Percentiles rank a stretch among this genome's conserved stretches.
Evolutionary conservation across 331 rosid genomes (phyloP).

Genomic region (Prunus yedoensis): DNA sequence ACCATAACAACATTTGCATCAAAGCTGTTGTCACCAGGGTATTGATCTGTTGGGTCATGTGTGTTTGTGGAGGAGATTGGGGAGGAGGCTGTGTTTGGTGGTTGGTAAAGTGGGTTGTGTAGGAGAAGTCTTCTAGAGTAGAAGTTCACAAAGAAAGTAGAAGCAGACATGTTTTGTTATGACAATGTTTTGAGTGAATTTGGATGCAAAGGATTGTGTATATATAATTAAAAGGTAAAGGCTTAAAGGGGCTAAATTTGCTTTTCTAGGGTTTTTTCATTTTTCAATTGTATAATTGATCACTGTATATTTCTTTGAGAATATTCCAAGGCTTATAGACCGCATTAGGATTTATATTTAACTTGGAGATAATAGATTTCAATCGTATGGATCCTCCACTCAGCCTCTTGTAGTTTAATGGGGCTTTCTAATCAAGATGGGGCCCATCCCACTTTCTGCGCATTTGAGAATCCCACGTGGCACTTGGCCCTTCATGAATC

Average conservation of each 20-base stretch:
- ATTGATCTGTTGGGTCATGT: constrained; percentile 16
- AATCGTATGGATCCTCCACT: constrained; percentile 52
- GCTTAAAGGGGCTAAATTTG: constrained; percentile 1
- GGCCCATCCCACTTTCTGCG: constrained; percentile 37
- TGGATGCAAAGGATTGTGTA: constrained; percentile 6
- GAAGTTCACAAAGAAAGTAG: constrained; percentile 36
- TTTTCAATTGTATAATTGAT: background rate
- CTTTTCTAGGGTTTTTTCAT: background rate
- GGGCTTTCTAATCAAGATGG: constrained; percentile 38
- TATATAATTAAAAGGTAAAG: constrained; percentile 19
- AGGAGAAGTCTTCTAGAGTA: constrained; percentile 67
- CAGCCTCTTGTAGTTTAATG: constrained; percentile 20
- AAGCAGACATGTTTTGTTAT: constrained; percentile 47
- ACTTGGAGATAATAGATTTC: background rate
- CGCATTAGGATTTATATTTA: background rate
- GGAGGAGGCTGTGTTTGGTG: constrained; percentile 16
- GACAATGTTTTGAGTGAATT: constrained; percentile 1
- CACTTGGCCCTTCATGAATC: background rate
- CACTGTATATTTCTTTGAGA: constrained; percentile 10
- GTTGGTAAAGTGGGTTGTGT: constrained; percentile 36
- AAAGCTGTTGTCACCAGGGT: constrained; percentile 46
- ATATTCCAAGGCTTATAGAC: constrained; percentile 24
- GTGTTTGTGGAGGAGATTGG: constrained; percentile 18
- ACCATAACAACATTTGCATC: constrained; percentile 90
- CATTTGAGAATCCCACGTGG: constrained; percentile 33